Base-by-base conservation (phyloP, 192 early-diverging fungal genomes). In the Backusella morwellensis region DNA sequence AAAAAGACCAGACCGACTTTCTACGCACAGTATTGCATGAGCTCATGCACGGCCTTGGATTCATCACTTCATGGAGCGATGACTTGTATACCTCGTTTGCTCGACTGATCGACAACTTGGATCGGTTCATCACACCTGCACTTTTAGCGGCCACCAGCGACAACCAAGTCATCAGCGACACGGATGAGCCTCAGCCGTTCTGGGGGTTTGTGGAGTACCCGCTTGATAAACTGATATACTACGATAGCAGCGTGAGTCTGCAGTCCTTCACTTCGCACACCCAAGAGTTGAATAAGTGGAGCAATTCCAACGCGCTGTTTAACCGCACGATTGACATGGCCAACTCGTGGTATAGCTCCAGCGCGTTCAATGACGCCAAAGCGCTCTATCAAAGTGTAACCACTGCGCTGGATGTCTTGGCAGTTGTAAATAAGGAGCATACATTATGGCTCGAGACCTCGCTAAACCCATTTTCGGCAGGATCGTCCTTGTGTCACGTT, bases 31-130 rank as follows among this genome's bases (percentile, higher is more conserved):
- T 85, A 6, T 7, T 84, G 21, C 85, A 86, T 44, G 85, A 86
- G 36, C 70, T 83, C n/a, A 75, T 85, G 9, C 85, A 86, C 73
- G 85, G 85, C 1, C 77, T 86, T 34, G 85, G 85, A 35, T 85
- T 86, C 52, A 38, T 80, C 3, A 78, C 47, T 8, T 75, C 76
- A 4, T 84, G 82, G 82, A 67, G 54, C 2, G 74, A 82, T 36
- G 74, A 78, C 3, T 34, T 82, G 17, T 82, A 75, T 26, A n/a
- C 67, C 4, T 29, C 35, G 35, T 71, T 82, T 68, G 6, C 72
- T 67, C 73, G 73, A 6, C 75, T 63, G 42, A 35, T 75, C 17
- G 77, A 75, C 32, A 23, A 69, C 21, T 50, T 77, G 17, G 26
- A 52, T 14, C 35, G 19, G 1, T 82, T 78, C 35, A 40, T 82